Evolutionary conservation across 169 alveolate genomes (phyloP).

Genomic region (Plasmodium knowlesi): DNA sequence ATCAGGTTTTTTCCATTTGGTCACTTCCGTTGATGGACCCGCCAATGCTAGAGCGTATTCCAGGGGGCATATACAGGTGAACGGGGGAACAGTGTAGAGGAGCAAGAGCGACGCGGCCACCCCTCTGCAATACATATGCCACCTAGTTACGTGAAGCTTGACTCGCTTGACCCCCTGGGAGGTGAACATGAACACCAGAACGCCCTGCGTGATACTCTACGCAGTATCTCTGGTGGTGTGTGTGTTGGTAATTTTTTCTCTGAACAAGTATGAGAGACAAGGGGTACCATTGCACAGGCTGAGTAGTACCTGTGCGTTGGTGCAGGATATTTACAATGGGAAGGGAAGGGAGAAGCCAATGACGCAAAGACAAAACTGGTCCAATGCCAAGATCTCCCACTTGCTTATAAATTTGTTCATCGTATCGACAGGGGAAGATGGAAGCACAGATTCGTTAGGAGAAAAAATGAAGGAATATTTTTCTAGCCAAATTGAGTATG

Average conservation of each 20-base stretch:
- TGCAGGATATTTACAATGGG: neutral
- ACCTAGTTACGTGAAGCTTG: neutral
- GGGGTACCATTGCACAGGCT: conserved; percentile 10
- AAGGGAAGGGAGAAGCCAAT: neutral
- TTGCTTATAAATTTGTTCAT: conserved; percentile 13
- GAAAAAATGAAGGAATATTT: conserved; percentile 10
- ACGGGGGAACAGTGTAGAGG: neutral
- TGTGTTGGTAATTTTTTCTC: conserved; percentile 4
- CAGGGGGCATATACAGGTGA: neutral
- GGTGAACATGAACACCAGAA: conserved; percentile 46
- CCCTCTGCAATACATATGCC: neutral
- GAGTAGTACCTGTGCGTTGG: neutral
- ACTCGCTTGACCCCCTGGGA: neutral
- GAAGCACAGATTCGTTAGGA: conserved; percentile 14
- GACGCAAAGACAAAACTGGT: neutral
- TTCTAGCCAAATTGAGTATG: neutral
- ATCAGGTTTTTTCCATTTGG: neutral
- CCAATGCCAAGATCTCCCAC: neutral
- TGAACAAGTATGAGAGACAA: conserved; percentile 61
- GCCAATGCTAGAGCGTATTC: neutral
- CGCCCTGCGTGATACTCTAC: conserved; percentile 16
- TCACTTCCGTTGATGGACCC: neutral
- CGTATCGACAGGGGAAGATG: neutral
- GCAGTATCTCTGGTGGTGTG: conserved; percentile 28
- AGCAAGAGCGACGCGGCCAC: neutral